Evolutionary conservation across 2,329 filamentous ascomycete species (phyloP).

Genomic region (Immersiporthe knoxdaviesiana): DNA sequence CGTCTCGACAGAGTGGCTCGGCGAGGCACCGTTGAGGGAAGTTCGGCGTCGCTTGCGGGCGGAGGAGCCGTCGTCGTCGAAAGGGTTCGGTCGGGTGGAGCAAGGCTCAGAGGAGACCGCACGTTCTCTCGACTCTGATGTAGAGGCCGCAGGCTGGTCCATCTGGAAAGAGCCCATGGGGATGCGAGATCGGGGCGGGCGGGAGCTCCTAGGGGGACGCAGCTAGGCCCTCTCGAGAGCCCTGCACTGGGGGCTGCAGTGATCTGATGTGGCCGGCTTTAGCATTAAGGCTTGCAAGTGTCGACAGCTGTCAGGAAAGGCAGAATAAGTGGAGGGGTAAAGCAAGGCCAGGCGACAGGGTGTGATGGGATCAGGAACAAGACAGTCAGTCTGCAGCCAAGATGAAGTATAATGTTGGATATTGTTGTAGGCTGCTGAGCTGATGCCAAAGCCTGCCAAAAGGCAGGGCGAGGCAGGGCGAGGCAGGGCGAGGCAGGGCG

Average conservation of each 20-base stretch:
- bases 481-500: constrained; percentile 2
- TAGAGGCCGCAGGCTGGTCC: constrained; percentile 54
- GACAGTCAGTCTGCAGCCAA: not conserved
- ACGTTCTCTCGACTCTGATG: constrained; percentile 56
- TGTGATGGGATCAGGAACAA: not conserved
- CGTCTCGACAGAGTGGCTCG: constrained; percentile 55
- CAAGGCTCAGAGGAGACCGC: constrained; percentile 65
- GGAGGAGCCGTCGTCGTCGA: constrained; percentile 59
- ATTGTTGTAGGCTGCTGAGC: not conserved
- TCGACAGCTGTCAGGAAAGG: constrained; percentile 12
- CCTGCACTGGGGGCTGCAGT: constrained; percentile 49
- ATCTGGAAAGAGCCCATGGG: constrained; percentile 51
- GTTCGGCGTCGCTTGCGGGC: constrained; percentile 66
- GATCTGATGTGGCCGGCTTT: constrained; percentile 48
- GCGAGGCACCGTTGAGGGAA: constrained; percentile 56
- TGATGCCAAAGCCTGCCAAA: constrained; percentile 7
- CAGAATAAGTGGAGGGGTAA: not conserved
- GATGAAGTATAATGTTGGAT: not conserved
- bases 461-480: constrained; percentile 1
- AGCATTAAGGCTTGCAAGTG: constrained; percentile 55
- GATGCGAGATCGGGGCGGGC: constrained; percentile 42
- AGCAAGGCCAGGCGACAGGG: not conserved
- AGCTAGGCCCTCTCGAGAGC: constrained; percentile 58
- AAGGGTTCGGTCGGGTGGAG: constrained; percentile 66
- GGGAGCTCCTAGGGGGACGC: constrained; percentile 52